A percentile compares a stretch with the other conserved stretches of the same genome.
Evolutionary conservation across 1,139 yeast genomes (phyloP).

Genomic region (Zygoascus meyerae): DNA sequence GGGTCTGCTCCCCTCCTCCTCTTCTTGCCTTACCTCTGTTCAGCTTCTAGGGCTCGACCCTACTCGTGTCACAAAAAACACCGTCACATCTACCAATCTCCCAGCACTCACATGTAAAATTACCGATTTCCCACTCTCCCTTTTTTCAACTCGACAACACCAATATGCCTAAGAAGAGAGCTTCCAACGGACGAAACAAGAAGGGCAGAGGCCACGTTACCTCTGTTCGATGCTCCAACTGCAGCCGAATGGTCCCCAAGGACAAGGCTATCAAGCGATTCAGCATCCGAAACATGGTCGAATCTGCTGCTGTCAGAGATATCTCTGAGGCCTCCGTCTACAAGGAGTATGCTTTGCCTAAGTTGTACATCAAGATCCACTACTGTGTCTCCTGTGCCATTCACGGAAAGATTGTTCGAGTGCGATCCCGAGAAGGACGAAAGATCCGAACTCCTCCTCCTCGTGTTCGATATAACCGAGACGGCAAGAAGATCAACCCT

Average conservation of each 20-base stretch:
- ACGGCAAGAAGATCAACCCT: conserved; percentile 90
- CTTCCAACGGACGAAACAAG: conserved; percentile 99
- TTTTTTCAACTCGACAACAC: conserved; percentile 8
- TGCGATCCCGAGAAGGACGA: conserved; percentile 98
- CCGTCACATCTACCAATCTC: neutral
- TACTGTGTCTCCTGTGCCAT: conserved; percentile 99
- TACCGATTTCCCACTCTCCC: conserved; percentile 4
- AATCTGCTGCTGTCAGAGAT: conserved; percentile 99
- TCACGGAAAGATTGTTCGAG: conserved; percentile 99
- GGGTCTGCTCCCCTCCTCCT: neutral
- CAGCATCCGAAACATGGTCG: conserved; percentile 99
- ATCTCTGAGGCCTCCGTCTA: conserved; percentile 99
- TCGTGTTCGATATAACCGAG: conserved; percentile 97
- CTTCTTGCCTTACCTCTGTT: neutral
- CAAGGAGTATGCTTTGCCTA: conserved; percentile 98
- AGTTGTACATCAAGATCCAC: conserved; percentile 99
- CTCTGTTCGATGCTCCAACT: conserved; percentile 99
- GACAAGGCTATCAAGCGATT: conserved; percentile 99
- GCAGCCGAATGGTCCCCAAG: conserved; percentile 99
- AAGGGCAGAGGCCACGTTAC: conserved; percentile 99
- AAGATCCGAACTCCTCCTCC: conserved; percentile 98
- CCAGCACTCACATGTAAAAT: neutral
- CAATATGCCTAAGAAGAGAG: conserved; percentile 99
- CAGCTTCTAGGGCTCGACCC: conserved; percentile 9
- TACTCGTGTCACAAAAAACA: neutral